phyloP scores from a whole-genome alignment of 768 basidiomycete species.

The Psilocybe tampanensis region DNA sequence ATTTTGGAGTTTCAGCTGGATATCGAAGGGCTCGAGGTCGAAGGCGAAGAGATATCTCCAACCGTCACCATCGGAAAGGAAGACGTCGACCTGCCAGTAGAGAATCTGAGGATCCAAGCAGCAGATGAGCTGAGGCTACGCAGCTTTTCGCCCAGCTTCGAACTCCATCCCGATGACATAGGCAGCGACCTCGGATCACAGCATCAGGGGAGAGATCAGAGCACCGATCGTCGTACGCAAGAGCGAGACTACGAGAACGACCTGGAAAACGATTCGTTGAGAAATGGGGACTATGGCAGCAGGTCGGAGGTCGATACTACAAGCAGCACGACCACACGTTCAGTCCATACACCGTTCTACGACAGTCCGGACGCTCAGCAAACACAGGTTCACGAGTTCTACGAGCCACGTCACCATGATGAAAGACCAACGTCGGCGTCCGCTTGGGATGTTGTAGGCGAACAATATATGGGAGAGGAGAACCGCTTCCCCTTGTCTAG shows the following conservation, averaged over 20 bases:
- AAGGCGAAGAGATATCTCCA: conserved; percentile 2
- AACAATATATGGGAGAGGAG: conserved; percentile 17
- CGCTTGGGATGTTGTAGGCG: conserved; percentile 17
- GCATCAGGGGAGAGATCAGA: not conserved
- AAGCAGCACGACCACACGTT: conserved; percentile 17
- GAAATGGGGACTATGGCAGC: conserved; percentile 11
- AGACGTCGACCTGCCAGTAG: not conserved
- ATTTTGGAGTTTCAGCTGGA: conserved; percentile 70
- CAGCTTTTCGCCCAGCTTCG: conserved; percentile 42
- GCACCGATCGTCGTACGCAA: not conserved
- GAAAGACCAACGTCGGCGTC: conserved; percentile 12
- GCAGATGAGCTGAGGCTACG: conserved; percentile 22
- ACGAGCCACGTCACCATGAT: conserved; percentile 2
- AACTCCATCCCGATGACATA: conserved; percentile 28
- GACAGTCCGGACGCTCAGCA: conserved; percentile 7
- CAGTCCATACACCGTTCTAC: conserved; percentile 16
- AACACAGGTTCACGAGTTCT: not conserved
- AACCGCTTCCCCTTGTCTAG: conserved; percentile 9
- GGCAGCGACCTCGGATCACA: not conserved
- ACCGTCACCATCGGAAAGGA: not conserved
- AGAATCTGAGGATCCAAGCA: not conserved
- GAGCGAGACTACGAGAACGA: conserved; percentile 11
- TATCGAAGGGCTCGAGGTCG: conserved; percentile 22
- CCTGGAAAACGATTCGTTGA: conserved; percentile 17
- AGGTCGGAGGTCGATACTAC: conserved; percentile 16